phyloP scores from a whole-genome alignment of 1,284 basidiomycete species.

The Hypsizygus ulmarius region DNA sequence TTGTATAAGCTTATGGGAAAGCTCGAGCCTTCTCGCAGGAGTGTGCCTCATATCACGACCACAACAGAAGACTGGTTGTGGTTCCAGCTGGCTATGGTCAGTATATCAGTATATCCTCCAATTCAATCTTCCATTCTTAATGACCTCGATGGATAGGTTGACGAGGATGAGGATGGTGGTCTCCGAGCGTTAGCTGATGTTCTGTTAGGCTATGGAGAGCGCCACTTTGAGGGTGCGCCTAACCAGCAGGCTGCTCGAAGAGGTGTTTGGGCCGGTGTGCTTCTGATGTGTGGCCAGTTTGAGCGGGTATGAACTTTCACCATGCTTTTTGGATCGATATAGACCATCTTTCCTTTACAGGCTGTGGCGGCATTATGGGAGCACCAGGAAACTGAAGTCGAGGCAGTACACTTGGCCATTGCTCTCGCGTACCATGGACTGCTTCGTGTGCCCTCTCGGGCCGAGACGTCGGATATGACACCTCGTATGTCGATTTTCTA shows the following conservation, averaged over 20 bases:
- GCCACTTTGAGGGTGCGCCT: conserved; percentile 80
- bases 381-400: conserved; percentile 84
- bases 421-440: conserved; percentile 94
- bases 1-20: conserved; percentile 95
- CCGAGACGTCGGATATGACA: conserved; percentile 79
- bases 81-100: conserved; percentile 89
- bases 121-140: neutral
- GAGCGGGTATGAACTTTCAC: conserved; percentile 64
- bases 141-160: conserved; percentile 43
- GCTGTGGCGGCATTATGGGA: conserved; percentile 91
- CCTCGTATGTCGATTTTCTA: conserved; percentile 55
- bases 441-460: conserved; percentile 76
- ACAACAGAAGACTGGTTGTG: conserved; percentile 99
- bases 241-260: conserved; percentile 55
- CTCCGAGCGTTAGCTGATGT: conserved; percentile 80
- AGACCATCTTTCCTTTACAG: conserved; percentile 33
- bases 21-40: conserved; percentile 81
- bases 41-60: conserved; percentile 80
- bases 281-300: conserved; percentile 93
- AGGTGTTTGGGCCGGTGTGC: conserved; percentile 86
- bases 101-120: conserved; percentile 26
- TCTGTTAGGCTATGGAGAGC: conserved; percentile 84
- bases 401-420: conserved; percentile 93
- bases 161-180: conserved; percentile 78
- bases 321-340: conserved; percentile 2